A percentile compares a stretch with the other conserved stretches of the same genome.
Conservation (phyloP, 306 rosid genomes). For the Lupinus albus region DNA sequence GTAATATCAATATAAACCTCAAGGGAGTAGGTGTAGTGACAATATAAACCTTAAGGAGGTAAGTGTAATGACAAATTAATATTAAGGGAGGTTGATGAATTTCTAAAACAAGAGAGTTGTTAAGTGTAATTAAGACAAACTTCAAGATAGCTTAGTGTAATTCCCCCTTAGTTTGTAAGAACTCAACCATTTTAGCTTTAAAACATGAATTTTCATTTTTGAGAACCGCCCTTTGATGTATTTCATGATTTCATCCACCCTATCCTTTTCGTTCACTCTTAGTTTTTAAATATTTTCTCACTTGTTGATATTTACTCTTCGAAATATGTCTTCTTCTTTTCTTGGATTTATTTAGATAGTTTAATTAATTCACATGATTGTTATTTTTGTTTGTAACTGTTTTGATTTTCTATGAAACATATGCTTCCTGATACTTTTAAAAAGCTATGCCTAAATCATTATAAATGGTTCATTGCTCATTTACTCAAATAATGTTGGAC, state of each 20-base stretch:
- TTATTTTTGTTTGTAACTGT: background rate
- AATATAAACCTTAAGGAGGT: too few relatives aligned
- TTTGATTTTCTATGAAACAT: background rate
- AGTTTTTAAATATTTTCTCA: conserved; percentile 10
- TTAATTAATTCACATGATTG: background rate
- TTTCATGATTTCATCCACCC: background rate
- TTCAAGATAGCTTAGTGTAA: too few relatives aligned
- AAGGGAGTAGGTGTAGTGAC: too few relatives aligned
- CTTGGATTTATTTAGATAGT: background rate
- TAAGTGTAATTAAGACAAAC: too few relatives aligned
- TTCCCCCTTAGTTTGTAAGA: too few relatives aligned
- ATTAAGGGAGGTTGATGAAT: too few relatives aligned
- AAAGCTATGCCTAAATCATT: too few relatives aligned
- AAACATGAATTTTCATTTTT: background rate
- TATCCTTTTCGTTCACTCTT: background rate
- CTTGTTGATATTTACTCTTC: background rate
- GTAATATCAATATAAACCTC: background rate
- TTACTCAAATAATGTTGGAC: too few relatives aligned
- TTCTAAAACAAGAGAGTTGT: too few relatives aligned
- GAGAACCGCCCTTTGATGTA: conserved; percentile 22
- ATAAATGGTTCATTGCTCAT: too few relatives aligned
- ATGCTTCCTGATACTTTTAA: background rate
- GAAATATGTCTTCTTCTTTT: background rate
- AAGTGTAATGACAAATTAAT: too few relatives aligned
- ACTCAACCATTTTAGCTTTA: background rate